phyloP scores from a whole-genome alignment of 164 flowering plant species.

The Umbellularia californica region DNA sequence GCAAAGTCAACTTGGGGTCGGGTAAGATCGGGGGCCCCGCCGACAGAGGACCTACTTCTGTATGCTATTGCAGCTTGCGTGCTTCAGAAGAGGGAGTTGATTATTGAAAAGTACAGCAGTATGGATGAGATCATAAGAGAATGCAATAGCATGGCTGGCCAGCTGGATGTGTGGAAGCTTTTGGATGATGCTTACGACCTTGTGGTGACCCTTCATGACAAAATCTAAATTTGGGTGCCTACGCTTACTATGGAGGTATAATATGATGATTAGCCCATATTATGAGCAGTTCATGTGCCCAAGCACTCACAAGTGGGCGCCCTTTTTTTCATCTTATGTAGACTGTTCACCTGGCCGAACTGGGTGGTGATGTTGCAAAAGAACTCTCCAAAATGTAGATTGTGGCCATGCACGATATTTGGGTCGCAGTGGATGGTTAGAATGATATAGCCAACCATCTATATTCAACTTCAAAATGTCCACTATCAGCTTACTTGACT shows the following conservation, averaged over 20 bases:
- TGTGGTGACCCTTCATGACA: conserved; percentile 79
- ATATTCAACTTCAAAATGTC: neutral
- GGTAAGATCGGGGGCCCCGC: conserved; percentile 78
- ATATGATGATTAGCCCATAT: too few species aligned
- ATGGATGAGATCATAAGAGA: conserved; percentile 95
- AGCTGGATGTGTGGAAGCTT: conserved; percentile 93
- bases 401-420: neutral
- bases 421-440: neutral
- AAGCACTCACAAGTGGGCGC: neutral
- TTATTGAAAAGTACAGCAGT: conserved; percentile 77
- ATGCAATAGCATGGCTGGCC: conserved; percentile 92
- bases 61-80: conserved; percentile 97
- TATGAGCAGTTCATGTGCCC: neutral
- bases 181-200: conserved; percentile 87
- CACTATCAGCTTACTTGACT: neutral
- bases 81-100: conserved; percentile 77
- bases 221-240: conserved; percentile 31
- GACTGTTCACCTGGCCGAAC: neutral
- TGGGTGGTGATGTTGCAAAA: neutral
- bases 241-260: neutral
- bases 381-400: too few species aligned
- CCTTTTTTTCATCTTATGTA: neutral
- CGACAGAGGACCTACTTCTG: conserved; percentile 81
- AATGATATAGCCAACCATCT: neutral
- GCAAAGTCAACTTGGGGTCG: conserved; percentile 83